A percentile compares a stretch with the other conserved stretches of the same genome.
Conservation (phyloP, 169 alveolate genomes). For the Plasmodium gallinaceum region DNA sequence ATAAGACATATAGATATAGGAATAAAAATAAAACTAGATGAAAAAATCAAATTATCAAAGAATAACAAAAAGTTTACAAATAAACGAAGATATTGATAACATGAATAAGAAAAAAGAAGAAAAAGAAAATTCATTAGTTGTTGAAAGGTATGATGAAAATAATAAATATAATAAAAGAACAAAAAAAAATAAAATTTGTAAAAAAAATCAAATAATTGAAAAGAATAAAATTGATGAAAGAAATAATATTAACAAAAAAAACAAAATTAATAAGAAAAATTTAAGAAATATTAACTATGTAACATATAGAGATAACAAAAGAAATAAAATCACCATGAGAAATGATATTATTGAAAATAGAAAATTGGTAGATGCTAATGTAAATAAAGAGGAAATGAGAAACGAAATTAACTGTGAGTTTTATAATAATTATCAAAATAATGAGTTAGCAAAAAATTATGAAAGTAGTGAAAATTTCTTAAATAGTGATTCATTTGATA, state of each 20-base stretch:
- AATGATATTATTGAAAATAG: neutral
- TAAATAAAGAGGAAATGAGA: neutral
- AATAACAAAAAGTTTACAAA: too few species aligned
- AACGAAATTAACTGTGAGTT: neutral
- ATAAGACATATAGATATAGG: too few species aligned
- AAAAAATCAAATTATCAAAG: too few species aligned
- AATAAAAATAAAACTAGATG: too few species aligned
- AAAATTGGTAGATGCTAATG: neutral
- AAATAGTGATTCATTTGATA: conserved; percentile 5
- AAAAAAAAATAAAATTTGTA: too few species aligned
- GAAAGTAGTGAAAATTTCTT: conserved; percentile 6
- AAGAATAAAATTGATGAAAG: too few species aligned
- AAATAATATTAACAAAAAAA: neutral
- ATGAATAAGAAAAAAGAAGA: neutral
- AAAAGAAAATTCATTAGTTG: neutral
- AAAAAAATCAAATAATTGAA: too few species aligned
- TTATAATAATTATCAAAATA: neutral
- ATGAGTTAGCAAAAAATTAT: neutral
- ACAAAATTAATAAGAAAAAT: neutral
- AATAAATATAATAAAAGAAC: too few species aligned
- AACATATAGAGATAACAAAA: neutral
- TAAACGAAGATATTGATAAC: too few species aligned
- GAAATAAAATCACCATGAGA: neutral
- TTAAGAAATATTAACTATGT: neutral
- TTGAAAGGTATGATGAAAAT: neutral